Evolutionary conservation across 495 filamentous ascomycete species (phyloP).

Genomic region (Daldinia grandis): DNA sequence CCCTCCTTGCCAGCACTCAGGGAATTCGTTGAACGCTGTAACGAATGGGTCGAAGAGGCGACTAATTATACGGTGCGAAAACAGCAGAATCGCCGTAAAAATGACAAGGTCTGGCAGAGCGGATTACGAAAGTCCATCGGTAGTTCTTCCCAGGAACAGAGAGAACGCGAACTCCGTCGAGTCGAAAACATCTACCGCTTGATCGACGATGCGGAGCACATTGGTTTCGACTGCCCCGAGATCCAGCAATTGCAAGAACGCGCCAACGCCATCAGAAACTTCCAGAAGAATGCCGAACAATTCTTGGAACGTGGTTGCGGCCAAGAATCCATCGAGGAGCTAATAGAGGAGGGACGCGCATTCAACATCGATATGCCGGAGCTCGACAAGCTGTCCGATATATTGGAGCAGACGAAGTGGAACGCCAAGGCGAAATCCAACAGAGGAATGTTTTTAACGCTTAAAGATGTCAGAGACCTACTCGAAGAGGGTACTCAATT

Average conservation of each 20-base stretch:
- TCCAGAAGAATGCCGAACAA: conserved; percentile 77
- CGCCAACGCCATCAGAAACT: conserved; percentile 84
- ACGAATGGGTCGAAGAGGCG: conserved; percentile 98
- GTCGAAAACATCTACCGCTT: conserved; percentile 89
- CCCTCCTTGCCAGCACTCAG: conserved; percentile 82
- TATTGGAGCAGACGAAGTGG: conserved; percentile 89
- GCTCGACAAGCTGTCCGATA: conserved; percentile 80
- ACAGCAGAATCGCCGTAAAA: conserved; percentile 98
- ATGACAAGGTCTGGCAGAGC: conserved; percentile 89
- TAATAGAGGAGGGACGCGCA: conserved; percentile 83
- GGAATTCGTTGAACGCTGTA: conserved; percentile 91
- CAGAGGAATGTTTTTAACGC: conserved; percentile 67
- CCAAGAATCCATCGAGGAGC: conserved; percentile 82
- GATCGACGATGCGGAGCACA: conserved; percentile 81
- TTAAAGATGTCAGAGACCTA: conserved; percentile 80
- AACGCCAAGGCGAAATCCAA: conserved; percentile 76
- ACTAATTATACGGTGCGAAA: conserved; percentile 97
- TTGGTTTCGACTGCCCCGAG: conserved; percentile 95
- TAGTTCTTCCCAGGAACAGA: conserved; percentile 71
- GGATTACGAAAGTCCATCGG: conserved; percentile 70
- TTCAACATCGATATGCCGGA: conserved; percentile 97
- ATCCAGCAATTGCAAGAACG: conserved; percentile 88
- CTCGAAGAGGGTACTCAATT: conserved; percentile 79
- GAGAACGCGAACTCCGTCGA: conserved; percentile 90
- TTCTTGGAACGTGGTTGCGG: conserved; percentile 66